Conservation (phyloP, 2,329 filamentous ascomycete genomes). For the Aspergillus sp. region DNA sequence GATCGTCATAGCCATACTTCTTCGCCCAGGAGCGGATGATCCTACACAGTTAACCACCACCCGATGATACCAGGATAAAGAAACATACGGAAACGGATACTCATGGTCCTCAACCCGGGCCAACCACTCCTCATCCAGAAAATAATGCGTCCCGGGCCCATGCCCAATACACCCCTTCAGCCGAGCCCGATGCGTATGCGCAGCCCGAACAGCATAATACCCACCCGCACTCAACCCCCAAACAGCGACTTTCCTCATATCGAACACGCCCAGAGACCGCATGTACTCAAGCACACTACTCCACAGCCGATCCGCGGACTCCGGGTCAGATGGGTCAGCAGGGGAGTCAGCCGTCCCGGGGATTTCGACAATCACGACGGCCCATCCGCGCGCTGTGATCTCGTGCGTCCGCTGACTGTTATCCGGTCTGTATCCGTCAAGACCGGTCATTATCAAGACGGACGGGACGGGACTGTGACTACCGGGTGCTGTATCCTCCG, state of each 20-base stretch:
- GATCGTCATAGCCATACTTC: constrained; percentile 62
- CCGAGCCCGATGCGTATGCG: constrained; percentile 61
- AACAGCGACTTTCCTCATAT: constrained; percentile 57
- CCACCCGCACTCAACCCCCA: constrained; percentile 68
- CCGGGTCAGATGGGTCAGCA: constrained; percentile 60
- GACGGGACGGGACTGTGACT: constrained; percentile 51
- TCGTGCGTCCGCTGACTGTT: constrained; percentile 55
- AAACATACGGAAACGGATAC: constrained; percentile 58
- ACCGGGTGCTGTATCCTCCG: constrained; percentile 43
- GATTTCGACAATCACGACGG: constrained; percentile 61
- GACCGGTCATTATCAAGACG: constrained; percentile 58
- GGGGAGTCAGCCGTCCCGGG: constrained; percentile 69
- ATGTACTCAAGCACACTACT: constrained; percentile 64
- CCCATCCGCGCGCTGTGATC: constrained; percentile 65
- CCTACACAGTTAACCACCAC: constrained; percentile 25
- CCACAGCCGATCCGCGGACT: constrained; percentile 62
- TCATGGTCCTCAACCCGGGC: constrained; percentile 64
- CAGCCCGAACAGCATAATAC: constrained; percentile 67
- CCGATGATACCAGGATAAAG: background rate
- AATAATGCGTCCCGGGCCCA: constrained; percentile 63
- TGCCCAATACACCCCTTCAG: constrained; percentile 61
- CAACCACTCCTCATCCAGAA: constrained; percentile 61
- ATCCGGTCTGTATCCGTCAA: constrained; percentile 61
- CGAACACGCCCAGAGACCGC: constrained; percentile 50
- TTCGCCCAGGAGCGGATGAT: constrained; percentile 55